Evolutionary conservation across 345 rosid species (phyloP), one percentile per base, ranked within the genome.

Genomic region (Acer yangbiense): DNA sequence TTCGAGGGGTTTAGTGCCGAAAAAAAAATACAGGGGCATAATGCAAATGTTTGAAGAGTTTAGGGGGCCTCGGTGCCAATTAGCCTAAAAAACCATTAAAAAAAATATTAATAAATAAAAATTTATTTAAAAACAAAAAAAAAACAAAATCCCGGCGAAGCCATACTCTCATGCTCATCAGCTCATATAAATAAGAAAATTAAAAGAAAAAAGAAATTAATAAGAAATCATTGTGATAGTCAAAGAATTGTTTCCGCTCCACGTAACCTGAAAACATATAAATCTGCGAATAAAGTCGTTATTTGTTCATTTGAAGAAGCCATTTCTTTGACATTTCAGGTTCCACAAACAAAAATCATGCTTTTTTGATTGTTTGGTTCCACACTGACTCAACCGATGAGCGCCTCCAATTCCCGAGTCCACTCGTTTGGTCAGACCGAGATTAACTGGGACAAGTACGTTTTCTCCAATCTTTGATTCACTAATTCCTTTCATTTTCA

Each of bases 391-490:
- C 50, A 44, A 68, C 10, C 10, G 74, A 73, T 90, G 97, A 87
- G 81, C 61, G 81, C 93, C 71, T 73, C 94, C 65, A 82, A 41
- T 69, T 68, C 94, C 76, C 89, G 92, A 57, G 83, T 82, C 74
- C 90, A 80, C 2, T 81, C 94, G 3, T 78, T 91, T 76, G 95
- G 89, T 44, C 95, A 86, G 79, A 89, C 96, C 77, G 98, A 95
- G 94, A 95, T 93, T 74, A 92, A 95, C 78, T 93, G 99, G 99
- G 99, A 95, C 84, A 93, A 95, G 99, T 93, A 86, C 27, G 90
- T 89, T 12, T 35, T 65, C 3, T 32, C 7, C 17, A 39, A 14
- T 62, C 9, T 75, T 57, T 63, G 20, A 4, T 68, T 72, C 18
- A 0, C 76, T 63, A 39, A 55, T 48, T 48, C 17, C 18, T 52